phyloP scores from a whole-genome alignment of 352 stramenopile species.

The Phytophthora meadii region DNA sequence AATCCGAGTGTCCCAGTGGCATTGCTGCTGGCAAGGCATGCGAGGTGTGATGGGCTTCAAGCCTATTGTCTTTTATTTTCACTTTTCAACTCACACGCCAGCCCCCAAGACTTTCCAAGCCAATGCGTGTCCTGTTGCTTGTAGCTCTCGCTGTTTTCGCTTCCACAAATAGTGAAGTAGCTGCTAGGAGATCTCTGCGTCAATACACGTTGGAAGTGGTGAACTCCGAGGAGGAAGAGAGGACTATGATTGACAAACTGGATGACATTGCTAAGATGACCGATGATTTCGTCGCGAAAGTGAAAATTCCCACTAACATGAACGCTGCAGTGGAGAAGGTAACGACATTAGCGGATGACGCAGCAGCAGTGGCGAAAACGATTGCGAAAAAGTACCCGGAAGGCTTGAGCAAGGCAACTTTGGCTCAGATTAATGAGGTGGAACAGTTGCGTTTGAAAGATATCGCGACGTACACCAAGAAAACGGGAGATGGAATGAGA shows the following conservation, averaged over 20 bases:
- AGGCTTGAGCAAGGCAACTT: background rate
- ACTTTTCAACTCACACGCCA: too few relatives aligned
- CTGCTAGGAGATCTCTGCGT: constrained; percentile 1
- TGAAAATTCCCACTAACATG: background rate
- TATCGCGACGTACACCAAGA: constrained; percentile 6
- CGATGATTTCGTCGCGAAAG: background rate
- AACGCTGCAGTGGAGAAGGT: background rate
- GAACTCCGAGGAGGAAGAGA: background rate
- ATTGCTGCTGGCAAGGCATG: too few relatives aligned
- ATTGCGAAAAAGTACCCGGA: background rate
- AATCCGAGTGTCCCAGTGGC: too few relatives aligned
- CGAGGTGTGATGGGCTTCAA: too few relatives aligned
- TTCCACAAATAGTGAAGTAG: too few relatives aligned
- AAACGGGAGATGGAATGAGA: constrained; percentile 2
- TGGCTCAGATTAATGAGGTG: background rate
- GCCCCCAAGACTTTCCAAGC: too few relatives aligned
- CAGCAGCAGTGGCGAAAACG: background rate
- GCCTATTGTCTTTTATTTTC: too few relatives aligned
- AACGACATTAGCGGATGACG: background rate
- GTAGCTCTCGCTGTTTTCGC: too few relatives aligned
- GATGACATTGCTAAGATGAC: background rate
- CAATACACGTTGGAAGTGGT: background rate
- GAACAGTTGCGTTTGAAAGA: background rate
- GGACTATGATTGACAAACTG: background rate
- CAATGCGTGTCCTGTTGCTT: too few relatives aligned